Evolutionary conservation across 371 early-diverging fungal genomes (phyloP).

Genomic region (Mucor indicus): DNA sequence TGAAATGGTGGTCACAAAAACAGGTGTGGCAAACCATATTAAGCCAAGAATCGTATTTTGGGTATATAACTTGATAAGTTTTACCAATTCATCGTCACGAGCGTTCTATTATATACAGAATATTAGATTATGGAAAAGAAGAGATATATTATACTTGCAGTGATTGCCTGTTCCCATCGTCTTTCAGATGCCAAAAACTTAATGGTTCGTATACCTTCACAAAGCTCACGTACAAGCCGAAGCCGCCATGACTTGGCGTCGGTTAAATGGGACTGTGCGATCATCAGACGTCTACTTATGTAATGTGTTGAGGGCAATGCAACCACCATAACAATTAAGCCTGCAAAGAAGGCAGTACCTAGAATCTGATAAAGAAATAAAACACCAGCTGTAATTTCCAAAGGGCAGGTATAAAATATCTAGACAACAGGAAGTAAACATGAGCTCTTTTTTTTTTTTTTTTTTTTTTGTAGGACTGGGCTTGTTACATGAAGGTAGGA

Average conservation of each 20-base stretch:
- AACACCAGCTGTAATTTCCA: conserved; percentile 61
- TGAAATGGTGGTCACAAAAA: conserved; percentile 62
- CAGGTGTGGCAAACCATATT: conserved; percentile 70
- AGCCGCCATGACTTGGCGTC: conserved; percentile 61
- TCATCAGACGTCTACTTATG: conserved; percentile 41
- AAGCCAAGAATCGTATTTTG: conserved; percentile 56
- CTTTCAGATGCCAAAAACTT: conserved; percentile 79
- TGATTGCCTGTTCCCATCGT: conserved; percentile 59
- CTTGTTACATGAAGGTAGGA: conserved; percentile 53
- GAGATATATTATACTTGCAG: conserved; percentile 21
- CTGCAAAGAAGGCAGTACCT: conserved; percentile 66
- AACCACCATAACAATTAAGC: conserved; percentile 58
- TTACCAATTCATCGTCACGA: conserved; percentile 54
- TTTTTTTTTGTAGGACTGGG: too few species aligned
- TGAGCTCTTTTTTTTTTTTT: too few species aligned
- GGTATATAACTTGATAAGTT: conserved; percentile 53
- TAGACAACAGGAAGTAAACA: conserved; percentile 35
- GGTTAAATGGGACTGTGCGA: conserved; percentile 51
- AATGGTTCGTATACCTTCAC: conserved; percentile 70
- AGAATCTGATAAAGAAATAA: conserved; percentile 63
- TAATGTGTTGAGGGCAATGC: conserved; percentile 64
- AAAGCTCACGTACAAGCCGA: conserved; percentile 59
- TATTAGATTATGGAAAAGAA: not conserved
- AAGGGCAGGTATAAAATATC: conserved; percentile 63
- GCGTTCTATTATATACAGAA: conserved; percentile 27